These are phyloP conservation scores for Penicillium argentinense DNA, from an alignment of 495 filamentous ascomycete species.

Conservation along the genomic window DNA sequence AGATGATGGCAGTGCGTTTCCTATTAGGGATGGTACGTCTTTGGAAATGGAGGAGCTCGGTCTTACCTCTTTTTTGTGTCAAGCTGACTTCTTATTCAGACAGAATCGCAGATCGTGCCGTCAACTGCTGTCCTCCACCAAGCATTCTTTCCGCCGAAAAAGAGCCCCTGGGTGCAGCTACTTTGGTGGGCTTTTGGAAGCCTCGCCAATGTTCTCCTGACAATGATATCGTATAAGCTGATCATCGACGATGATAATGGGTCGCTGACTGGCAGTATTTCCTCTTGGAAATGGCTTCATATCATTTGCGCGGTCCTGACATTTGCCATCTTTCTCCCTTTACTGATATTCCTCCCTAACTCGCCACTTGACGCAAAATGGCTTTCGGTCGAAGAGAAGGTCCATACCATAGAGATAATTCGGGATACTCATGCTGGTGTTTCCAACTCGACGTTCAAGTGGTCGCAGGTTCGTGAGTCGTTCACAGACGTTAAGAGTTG, in stretches of 20 bases:
- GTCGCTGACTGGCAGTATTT: conserved; percentile 1
- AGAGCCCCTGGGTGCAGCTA: conserved; percentile 6
- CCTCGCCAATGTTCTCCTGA: conserved; percentile 6
- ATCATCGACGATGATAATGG: conserved; percentile 3
- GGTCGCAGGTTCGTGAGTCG: conserved; percentile 5
- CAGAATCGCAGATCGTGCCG: conserved; percentile 4
- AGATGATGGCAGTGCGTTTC: conserved; percentile 10
- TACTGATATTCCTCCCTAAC: conserved; percentile 7
- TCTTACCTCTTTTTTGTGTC: too few species aligned
- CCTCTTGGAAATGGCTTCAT: conserved; percentile 11
- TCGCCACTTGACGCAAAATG: conserved; percentile 6
- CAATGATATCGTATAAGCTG: conserved; percentile 8
- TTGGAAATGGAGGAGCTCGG: too few species aligned
- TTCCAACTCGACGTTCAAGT: conserved; percentile 4
- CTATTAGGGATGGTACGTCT: conserved; percentile 6
- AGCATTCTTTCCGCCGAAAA: conserved; percentile 7
- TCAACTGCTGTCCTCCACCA: conserved; percentile 8
- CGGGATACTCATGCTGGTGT: conserved; percentile 4
- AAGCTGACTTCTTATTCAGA: too few species aligned
- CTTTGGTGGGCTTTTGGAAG: conserved; percentile 6
- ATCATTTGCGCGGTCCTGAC: conserved; percentile 6
- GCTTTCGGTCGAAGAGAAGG: conserved; percentile 8
- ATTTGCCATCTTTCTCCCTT: conserved; percentile 7
- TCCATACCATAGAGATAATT: conserved; percentile 12
- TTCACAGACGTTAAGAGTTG: conserved; percentile 8